Base-by-base conservation (phyloP, 75 land plant species). In the Cupressus sempervirens region DNA sequence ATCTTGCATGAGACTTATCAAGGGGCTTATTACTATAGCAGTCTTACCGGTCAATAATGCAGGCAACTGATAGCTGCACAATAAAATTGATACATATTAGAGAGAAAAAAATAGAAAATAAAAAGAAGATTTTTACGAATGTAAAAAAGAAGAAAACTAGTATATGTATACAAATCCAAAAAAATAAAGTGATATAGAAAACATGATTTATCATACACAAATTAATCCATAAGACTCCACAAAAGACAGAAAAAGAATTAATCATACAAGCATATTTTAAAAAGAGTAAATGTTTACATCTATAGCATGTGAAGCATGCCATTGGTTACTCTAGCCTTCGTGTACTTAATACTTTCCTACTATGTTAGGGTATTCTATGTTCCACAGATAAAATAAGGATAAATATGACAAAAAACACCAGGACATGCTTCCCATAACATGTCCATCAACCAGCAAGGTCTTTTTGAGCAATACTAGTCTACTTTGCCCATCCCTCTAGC, bases 1-100 rank as follows among this genome's bases (percentile, higher is more conserved):
- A 88, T 95, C 97, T 86, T 94, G 96, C 97, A 95, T 95, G 74
- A 95, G 86, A 87, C 96, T 94, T 80, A 95, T 86, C 52, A 95
- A 89, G 41, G 97, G 97, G 82, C 97, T 95, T 80, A 95, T 89
- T 5, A 95, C 93, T 48, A 95, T 82, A 43, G 97, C 96, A 26
- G 93, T 91, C 86, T 94, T 95, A 77, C 87, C 82, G n/a, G 87
- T 84, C 32, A 95, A 45, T 76, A 95, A 83, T 32, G 97, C 92
- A 36, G 97, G 94, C 12, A 95, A 54, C 89, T 95, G 97, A 90
- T 95, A 95, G 84, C 97, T 95, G 91, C 29, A 80, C 18, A 40
- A 15, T 26, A 43, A 80, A 9, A 43, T 40, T 40, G 40, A 20
- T 36, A 40, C 48, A 38, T 80, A 80, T 80, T 12, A 3, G 26